Base-by-base conservation (phyloP, 1,284 basidiomycete genomes). In the Microbotryum scabiosae region DNA sequence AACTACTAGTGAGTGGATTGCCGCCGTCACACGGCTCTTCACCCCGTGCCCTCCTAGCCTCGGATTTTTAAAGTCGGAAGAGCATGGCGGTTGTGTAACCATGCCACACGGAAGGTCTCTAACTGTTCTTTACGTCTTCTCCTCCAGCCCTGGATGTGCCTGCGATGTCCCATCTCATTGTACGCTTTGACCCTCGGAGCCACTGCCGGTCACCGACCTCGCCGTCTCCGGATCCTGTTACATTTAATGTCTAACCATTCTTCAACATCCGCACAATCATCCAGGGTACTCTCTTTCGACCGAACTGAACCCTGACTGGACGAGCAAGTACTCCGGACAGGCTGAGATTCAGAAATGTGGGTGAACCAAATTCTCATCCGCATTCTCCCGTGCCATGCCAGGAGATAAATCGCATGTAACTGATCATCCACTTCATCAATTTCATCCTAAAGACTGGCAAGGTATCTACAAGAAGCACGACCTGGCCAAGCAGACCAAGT, bases 241-340 rank as follows among this genome's bases (percentile, higher is more conserved):
- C 10, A 5, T 10, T 10, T 41, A 5, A 41, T 41, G 2, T 5
- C 14, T 9, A 12, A 41, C 14, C 36, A 12, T 41, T 41, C 36
- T 41, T 12, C 0, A 6, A 18, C 14, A 5, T 2, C 9, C 36
- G 16, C 14, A 41, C 36, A 41, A 41, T 18, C 36, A 18, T 41
- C 44, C 60, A 67, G 81, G 81, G 79, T 82, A 82, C 69, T 79
- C 78, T 50, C 77, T 82, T 51, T 84, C 82, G 7, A 77, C 78
- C 12, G 80, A 82, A 45, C 75, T 78, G 36, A 82, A 83, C 61
- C 79, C 82, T 1, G 65, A 78, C 61, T 83, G 82, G 82, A 68
- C 76, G 25, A 71, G 68, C 16, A 76, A 76, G 67, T 81, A 75
- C 67, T 75, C 78, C 14, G 65, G 65, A 8, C 81, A 82, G 65